Conservation (phyloP, 805 yeast species). For the Yamadazyma ubonensis region DNA sequence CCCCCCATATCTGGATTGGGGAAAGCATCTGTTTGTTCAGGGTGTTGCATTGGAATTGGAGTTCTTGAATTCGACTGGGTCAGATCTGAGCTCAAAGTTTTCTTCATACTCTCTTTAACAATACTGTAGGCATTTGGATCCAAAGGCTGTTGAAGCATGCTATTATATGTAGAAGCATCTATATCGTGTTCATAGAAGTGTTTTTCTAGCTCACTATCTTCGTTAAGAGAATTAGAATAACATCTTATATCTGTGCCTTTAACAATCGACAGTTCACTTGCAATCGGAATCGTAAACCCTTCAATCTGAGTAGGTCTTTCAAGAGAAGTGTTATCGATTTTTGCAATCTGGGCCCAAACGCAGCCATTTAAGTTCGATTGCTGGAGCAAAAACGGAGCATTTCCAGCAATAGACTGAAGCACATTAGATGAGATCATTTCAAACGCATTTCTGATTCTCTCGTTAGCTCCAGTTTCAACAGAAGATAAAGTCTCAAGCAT, state of each 20-base stretch:
- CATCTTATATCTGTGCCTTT: conserved; percentile 1
- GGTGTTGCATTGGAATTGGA: no score
- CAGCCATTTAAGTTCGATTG: conserved; percentile 7
- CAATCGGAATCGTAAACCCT: conserved; percentile 9
- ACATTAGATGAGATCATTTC: conserved; percentile 16
- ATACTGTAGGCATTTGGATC: conserved; percentile 7
- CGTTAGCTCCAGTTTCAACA: conserved; percentile 15
- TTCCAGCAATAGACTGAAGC: conserved; percentile 11
- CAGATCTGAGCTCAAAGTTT: no score
- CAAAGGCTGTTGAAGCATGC: conserved; percentile 7
- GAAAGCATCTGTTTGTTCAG: neutral
- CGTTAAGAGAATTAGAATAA: neutral
- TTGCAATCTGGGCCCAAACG: conserved; percentile 15
- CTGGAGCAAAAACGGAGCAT: conserved; percentile 10
- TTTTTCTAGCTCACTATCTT: neutral
- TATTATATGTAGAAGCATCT: conserved; percentile 11
- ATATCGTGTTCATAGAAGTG: conserved; percentile 12
- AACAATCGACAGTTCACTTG: conserved; percentile 1
- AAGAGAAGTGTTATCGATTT: conserved; percentile 7
- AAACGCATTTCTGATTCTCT: conserved; percentile 15
- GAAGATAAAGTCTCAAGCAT: conserved; percentile 16
- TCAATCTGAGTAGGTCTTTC: conserved; percentile 11
- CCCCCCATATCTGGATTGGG: conserved; percentile 7
- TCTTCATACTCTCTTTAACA: neutral
- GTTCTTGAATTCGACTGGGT: no score